Base-by-base conservation (phyloP, 306 rosid species). In the Medicago lupulina region DNA sequence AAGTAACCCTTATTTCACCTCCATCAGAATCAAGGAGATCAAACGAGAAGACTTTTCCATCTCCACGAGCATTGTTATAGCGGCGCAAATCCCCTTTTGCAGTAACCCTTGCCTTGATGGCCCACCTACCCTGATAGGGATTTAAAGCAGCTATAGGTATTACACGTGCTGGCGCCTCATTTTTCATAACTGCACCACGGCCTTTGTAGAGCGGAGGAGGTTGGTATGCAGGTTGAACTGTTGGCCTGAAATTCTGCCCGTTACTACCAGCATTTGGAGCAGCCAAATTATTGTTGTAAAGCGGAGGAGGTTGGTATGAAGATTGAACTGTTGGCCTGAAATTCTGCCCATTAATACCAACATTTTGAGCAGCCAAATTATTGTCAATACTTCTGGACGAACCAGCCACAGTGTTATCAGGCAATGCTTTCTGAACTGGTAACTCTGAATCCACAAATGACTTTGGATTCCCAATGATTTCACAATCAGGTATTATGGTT, bases 101-200 rank as follows among this genome's bases (percentile, higher is more conserved):
- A 44, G 99, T 95, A 46, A 95, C 97, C 82, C 97, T 89, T 61
- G 99, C 97, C 89, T 88, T 95, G 83, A 92, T 92, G 43, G 97
- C 99, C 99, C 99, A 95, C 65, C 97, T 85, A 41, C 97, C 99
- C 68, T 92, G 97, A 82, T 92, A 95, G 79, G 97, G 98, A 84
- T 95, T 95, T 84, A 95, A 73, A 44, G 96, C 95, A 44, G 91
- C 85, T 55, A 92, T 95, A 28, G 98, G 97, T 81, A 95, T 88
- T 54, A 92, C 81, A 34, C 95, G 87, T 54, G 98, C 92, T 0
- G 98, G 97, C 18, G 98, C 98, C 83, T 95, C 98, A 38, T 95
- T 95, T 91, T 90, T 95, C 81, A 92, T 7, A 60, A 92, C 81
- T 21, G 98, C 76, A 15, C 98, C 98, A 10, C 78, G 92, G 19